These are phyloP conservation scores for Cladophialophora chaetospira DNA, from an alignment of 2,329 filamentous ascomycete species.

Conservation along the genomic window DNA sequence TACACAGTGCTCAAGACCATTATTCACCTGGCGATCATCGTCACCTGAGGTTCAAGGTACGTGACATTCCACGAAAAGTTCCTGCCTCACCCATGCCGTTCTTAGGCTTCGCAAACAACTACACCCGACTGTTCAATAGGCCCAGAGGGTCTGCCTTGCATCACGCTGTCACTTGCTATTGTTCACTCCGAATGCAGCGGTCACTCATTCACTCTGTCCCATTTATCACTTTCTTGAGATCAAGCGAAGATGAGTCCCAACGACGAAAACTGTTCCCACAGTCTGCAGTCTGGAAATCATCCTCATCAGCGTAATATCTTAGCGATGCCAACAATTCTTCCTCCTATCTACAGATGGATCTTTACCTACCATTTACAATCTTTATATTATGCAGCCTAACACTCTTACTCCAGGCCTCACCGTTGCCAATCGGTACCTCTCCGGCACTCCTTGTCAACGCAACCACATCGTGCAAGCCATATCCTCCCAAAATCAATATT, in stretches of 20 bases:
- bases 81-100: not conserved
- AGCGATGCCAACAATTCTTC: not conserved
- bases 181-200: not conserved
- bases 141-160: not conserved
- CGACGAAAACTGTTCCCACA: too few relatives aligned
- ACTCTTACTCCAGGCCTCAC: conserved; percentile 15
- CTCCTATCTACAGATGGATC: conserved; percentile 14
- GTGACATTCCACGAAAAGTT: conserved; percentile 1
- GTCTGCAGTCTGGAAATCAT: not conserved
- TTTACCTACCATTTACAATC: not conserved
- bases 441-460: not conserved
- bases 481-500: conserved; percentile 21
- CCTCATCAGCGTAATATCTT: not conserved
- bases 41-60: conserved; percentile 20
- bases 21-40: conserved; percentile 3
- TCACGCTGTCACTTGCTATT: conserved; percentile 12
- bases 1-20: not conserved
- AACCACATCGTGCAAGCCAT: conserved; percentile 2
- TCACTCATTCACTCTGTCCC: not conserved
- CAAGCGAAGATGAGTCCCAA: too few relatives aligned
- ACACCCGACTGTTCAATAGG: not conserved
- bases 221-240: too few relatives aligned
- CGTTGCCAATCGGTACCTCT: not conserved
- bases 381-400: conserved; percentile 15
- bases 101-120: not conserved